These are phyloP conservation scores for Salix viminalis DNA, from an alignment of 345 rosid genomes.

Conservation along the genomic window DNA sequence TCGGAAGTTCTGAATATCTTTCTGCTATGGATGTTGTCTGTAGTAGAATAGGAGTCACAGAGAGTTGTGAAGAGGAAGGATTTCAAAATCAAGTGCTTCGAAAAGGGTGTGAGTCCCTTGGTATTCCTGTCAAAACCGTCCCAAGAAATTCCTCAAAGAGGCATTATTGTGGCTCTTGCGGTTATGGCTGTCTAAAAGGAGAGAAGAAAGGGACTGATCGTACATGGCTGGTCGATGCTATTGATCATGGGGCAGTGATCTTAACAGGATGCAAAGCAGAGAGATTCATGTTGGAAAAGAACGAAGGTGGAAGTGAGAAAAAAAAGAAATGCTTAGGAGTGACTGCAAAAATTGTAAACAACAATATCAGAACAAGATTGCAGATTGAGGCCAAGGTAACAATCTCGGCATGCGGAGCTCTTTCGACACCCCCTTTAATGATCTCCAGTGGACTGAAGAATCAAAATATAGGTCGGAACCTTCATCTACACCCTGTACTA, in stretches of 20 bases:
- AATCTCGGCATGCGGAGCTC: slow-evolving; percentile 76
- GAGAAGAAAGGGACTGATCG: slow-evolving; percentile 78
- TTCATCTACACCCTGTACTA: slow-evolving; percentile 73
- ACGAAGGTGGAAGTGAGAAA: slow-evolving; percentile 24
- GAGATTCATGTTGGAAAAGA: slow-evolving; percentile 46
- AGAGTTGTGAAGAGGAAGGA: slow-evolving; percentile 48
- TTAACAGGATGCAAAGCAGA: slow-evolving; percentile 83
- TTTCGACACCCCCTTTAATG: slow-evolving; percentile 74
- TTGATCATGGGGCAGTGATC: slow-evolving; percentile 58
- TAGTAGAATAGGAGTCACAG: slow-evolving; percentile 65
- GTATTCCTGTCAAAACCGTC: slow-evolving; percentile 45
- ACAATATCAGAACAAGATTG: slow-evolving; percentile 35
- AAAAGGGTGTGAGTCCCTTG: slow-evolving; percentile 68
- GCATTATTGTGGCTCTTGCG: slow-evolving; percentile 84
- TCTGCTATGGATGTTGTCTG: slow-evolving; percentile 69
- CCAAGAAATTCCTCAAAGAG: slow-evolving; percentile 63
- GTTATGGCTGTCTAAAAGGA: slow-evolving; percentile 71
- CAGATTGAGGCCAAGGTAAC: slow-evolving; percentile 70
- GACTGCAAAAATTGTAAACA: slow-evolving; percentile 36
- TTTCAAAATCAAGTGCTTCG: slow-evolving; percentile 74
- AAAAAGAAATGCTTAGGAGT: slow-evolving; percentile 73
- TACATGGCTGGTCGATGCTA: slow-evolving; percentile 86
- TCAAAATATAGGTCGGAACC: slow-evolving; percentile 62
- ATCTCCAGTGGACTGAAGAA: slow-evolving; percentile 75
- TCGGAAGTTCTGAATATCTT: slow-evolving; percentile 43